Evolutionary conservation across 2,329 filamentous ascomycete genomes (phyloP), one percentile per base, ranked within the genome.

Genomic region (Teratosphaeria gauchensis): DNA sequence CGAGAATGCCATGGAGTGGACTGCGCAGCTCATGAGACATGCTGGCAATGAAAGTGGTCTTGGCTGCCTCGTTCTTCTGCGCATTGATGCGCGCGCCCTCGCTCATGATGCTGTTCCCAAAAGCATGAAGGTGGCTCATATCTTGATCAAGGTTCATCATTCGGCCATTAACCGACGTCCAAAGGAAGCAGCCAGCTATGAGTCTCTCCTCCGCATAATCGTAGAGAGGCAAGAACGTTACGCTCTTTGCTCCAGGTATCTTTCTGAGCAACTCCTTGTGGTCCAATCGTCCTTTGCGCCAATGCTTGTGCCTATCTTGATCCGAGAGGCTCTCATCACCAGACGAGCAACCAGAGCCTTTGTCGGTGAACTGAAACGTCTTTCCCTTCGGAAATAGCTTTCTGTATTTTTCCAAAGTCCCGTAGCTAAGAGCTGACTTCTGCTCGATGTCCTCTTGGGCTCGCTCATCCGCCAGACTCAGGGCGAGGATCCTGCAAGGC

Each of bases 151-250:
- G 65, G 14, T 69, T 68, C 24, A 77, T 71, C 60, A 76, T 74
- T 7, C 71, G 71, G 3, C 74, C 71, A 16, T 72, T 66, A 11
- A 71, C 76, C 33, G 77, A 77, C 35, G 78, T 78, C 57, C 76
- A 79, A 2, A 76, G 69, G 54, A 78, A 66, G 52, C 63, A 77
- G 72, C 77, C 78, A 76, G 62, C 80, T 69, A 51, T 62, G 7
- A 76, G 74, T 21, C 72, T 74, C 35, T 69, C 66, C 54, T 69
- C 66, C 4, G 75, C 72, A n/a, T 75, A 74, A 60, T 82, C 80
- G 76, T 78, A 82, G 0, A 82, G 63, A 0, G 80, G 79, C 5
- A 81, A 68, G 58, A 82, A 81, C 3, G 80, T 72, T 4, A 82
- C 72, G 54, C 78, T 77, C 1, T 72, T 69, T 56, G 79, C 53